phyloP scores from a whole-genome alignment of 768 basidiomycete genomes.

The Lyophyllum atratum region DNA sequence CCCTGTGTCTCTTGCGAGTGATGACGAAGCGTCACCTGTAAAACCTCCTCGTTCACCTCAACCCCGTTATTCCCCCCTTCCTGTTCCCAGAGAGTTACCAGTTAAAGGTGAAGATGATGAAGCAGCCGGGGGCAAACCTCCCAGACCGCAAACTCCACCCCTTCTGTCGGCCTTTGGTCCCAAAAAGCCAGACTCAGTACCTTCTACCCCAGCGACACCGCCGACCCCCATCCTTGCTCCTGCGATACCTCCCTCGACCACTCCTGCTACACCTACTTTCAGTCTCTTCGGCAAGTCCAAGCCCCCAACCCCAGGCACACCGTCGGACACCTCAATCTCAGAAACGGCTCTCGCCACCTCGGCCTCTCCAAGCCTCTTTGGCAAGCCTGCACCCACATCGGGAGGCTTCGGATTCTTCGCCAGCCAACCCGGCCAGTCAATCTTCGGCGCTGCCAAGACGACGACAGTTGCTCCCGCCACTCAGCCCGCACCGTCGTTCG shows the following conservation, averaged over 20 bases:
- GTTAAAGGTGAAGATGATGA: constrained; percentile 28
- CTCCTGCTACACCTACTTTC: not conserved
- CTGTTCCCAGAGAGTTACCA: constrained; percentile 14
- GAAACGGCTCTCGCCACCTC: not conserved
- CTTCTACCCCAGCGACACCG: constrained; percentile 4
- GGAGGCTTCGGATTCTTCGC: constrained; percentile 1
- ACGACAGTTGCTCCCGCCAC: not conserved
- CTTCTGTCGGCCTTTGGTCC: constrained; percentile 35
- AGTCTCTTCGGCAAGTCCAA: constrained; percentile 5
- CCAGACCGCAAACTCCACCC: constrained; percentile 53
- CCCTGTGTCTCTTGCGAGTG: constrained; percentile 46
- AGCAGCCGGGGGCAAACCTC: constrained; percentile 23
- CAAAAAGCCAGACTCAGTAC: constrained; percentile 1
- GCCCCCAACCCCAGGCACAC: not conserved
- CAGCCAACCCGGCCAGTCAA: not conserved
- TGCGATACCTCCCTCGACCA: constrained; percentile 1
- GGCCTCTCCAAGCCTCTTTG: not conserved
- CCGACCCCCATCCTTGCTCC: not conserved
- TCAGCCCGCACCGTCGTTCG: not conserved
- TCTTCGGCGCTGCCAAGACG: not conserved
- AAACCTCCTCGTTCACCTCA: constrained; percentile 43
- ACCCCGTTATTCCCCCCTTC: constrained; percentile 34
- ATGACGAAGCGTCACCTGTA: constrained; percentile 33
- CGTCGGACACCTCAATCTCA: not conserved
- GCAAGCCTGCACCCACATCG: not conserved